Conservation (phyloP, 371 early-diverging fungal species). For the Actinomortierella ambigua region DNA sequence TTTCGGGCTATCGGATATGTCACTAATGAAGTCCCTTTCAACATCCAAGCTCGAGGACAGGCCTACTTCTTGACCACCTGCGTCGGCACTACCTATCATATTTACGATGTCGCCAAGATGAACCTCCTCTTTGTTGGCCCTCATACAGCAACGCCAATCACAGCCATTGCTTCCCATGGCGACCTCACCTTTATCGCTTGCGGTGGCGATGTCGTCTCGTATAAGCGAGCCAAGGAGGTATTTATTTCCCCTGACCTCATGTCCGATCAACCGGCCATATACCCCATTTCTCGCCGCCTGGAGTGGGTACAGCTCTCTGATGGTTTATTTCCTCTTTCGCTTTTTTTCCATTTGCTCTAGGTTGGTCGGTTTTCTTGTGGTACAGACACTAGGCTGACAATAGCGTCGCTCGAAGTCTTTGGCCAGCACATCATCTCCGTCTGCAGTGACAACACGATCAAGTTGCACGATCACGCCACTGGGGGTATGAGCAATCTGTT, state of each 20-base stretch:
- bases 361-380: constrained; percentile 37
- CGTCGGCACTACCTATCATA: constrained; percentile 86
- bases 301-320: neutral
- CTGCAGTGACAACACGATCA: constrained; percentile 78
- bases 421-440: constrained; percentile 81
- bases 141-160: constrained; percentile 70
- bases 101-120: constrained; percentile 79
- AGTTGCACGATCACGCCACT: constrained; percentile 75
- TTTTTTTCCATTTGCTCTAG: constrained; percentile 51
- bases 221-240: constrained; percentile 79
- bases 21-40: constrained; percentile 78
- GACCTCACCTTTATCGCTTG: constrained; percentile 80
- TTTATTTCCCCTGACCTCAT: neutral
- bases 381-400: constrained; percentile 27
- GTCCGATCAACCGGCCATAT: too few species aligned
- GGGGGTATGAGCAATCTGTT: constrained; percentile 55
- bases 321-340: constrained; percentile 14
- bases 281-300: neutral
- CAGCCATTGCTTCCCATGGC: constrained; percentile 71
- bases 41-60: constrained; percentile 80
- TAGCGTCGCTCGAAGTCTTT: constrained; percentile 57
- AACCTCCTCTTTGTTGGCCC: constrained; percentile 68
- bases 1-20: constrained; percentile 92
- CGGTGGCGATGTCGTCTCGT: constrained; percentile 67
- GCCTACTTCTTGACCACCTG: constrained; percentile 82